Evolutionary conservation across 1,284 basidiomycete genomes (phyloP).

Genomic region (Dichomitus squalens): DNA sequence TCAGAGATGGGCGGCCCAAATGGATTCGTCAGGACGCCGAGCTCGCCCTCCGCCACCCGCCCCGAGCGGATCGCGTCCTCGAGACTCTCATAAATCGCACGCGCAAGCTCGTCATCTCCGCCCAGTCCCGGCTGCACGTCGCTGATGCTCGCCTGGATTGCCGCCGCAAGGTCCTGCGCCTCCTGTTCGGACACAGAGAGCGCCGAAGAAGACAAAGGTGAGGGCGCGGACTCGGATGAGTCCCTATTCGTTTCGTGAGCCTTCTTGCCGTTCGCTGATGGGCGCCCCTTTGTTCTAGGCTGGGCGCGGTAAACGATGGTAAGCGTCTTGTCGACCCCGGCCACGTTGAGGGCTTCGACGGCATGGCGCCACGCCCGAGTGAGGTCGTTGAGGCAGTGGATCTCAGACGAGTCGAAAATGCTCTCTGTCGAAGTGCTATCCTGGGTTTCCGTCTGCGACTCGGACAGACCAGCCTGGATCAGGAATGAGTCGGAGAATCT

Average conservation of each 20-base stretch:
- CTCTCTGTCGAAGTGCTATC: background rate
- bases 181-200: slow-evolving; percentile 32
- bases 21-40: slow-evolving; percentile 15
- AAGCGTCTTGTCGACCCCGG: slow-evolving; percentile 43
- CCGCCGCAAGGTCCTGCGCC: slow-evolving; percentile 44
- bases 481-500: slow-evolving; percentile 62
- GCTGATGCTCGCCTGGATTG: slow-evolving; percentile 73
- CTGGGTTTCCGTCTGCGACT: slow-evolving; percentile 13
- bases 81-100: slow-evolving; percentile 27
- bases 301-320: slow-evolving; percentile 55
- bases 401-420: background rate
- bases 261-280: background rate
- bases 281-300: slow-evolving; percentile 18
- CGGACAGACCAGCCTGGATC: slow-evolving; percentile 45
- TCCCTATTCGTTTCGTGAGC: slow-evolving; percentile 3
- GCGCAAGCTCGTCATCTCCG: slow-evolving; percentile 22
- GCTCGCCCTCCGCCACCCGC: background rate
- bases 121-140: slow-evolving; percentile 33
- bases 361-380: slow-evolving; percentile 34
- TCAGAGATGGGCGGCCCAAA: slow-evolving; percentile 17
- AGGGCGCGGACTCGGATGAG: background rate
- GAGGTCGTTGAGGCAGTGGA: slow-evolving; percentile 35
- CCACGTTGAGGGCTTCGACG: slow-evolving; percentile 37
- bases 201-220: background rate
- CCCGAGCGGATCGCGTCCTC: slow-evolving; percentile 10